A percentile compares a stretch with the other conserved stretches of the same genome.
These are phyloP conservation scores for Malbranchea cinnamomea DNA, from an alignment of 2,329 filamentous ascomycete species.

Conservation along the genomic window DNA sequence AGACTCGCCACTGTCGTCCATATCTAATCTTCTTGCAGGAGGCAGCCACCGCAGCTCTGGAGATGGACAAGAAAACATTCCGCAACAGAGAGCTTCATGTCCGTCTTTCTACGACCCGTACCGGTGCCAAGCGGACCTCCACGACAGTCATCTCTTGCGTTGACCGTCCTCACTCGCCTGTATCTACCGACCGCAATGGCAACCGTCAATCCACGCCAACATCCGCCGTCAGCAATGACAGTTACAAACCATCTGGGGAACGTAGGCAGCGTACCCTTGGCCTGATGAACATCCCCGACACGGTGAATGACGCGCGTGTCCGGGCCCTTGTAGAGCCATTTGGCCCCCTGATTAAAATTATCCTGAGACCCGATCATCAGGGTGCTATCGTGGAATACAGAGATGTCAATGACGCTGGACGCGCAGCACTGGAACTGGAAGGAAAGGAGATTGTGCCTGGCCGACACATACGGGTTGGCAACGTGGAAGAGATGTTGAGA, in stretches of 20 bases:
- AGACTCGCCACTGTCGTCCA: not conserved
- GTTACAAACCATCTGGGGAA: constrained; percentile 27
- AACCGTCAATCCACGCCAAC: constrained; percentile 8
- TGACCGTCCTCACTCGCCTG: constrained; percentile 20
- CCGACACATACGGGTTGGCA: constrained; percentile 33
- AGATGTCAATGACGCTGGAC: constrained; percentile 55
- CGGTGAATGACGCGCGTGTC: constrained; percentile 76
- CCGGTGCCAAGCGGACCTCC: constrained; percentile 27
- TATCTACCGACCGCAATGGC: constrained; percentile 22
- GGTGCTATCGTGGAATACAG: constrained; percentile 76
- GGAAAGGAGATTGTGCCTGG: constrained; percentile 31
- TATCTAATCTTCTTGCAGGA: no score
- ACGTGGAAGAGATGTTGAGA: constrained; percentile 35
- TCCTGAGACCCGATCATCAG: constrained; percentile 65
- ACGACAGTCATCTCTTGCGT: constrained; percentile 31
- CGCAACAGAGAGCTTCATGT: constrained; percentile 54
- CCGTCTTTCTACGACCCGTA: constrained; percentile 35
- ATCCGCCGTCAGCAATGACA: constrained; percentile 25
- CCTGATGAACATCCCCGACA: constrained; percentile 78
- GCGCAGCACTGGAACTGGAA: constrained; percentile 31
- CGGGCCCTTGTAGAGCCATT: constrained; percentile 54
- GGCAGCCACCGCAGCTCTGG: constrained; percentile 48
- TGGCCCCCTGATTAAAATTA: constrained; percentile 58
- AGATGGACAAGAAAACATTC: constrained; percentile 57
- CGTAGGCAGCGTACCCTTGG: constrained; percentile 56